These are phyloP conservation scores for Leucocoprinus birnbaumii DNA, from an alignment of 768 basidiomycete species.

Conservation along the genomic window DNA sequence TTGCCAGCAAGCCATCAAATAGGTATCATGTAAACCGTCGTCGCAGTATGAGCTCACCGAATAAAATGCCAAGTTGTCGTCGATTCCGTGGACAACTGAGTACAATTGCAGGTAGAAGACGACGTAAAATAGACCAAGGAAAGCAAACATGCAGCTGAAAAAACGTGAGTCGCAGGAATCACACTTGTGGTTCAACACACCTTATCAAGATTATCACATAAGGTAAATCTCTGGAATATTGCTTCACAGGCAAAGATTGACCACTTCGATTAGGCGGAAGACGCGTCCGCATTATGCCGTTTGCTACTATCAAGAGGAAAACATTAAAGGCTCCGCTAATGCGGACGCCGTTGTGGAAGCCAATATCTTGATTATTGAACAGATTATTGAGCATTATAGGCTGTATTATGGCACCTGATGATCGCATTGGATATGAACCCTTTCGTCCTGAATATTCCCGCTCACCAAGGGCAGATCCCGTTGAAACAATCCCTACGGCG, in stretches of 20 bases:
- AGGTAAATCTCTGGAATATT: background rate
- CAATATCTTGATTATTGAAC: constrained; percentile 29
- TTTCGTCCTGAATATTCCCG: background rate
- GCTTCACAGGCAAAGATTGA: background rate
- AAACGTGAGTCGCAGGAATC: too few species aligned
- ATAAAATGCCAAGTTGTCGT: constrained; percentile 44
- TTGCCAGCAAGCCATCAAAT: background rate
- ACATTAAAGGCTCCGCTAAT: constrained; percentile 35
- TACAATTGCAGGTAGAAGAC: constrained; percentile 52
- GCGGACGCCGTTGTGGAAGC: constrained; percentile 37
- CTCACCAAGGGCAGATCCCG: constrained; percentile 29
- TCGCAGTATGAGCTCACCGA: constrained; percentile 26
- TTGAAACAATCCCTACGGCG: constrained; percentile 47
- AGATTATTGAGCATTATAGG: constrained; percentile 58
- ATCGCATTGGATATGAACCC: background rate
- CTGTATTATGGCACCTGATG: constrained; percentile 48
- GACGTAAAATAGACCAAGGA: constrained; percentile 39
- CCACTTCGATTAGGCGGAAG: constrained; percentile 23
- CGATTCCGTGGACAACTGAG: constrained; percentile 39
- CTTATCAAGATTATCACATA: background rate
- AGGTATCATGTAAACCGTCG: background rate
- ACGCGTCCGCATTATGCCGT: constrained; percentile 30
- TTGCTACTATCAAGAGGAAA: constrained; percentile 28
- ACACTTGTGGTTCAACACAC: background rate
- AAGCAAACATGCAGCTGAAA: constrained; percentile 19